These are phyloP conservation scores for Verticillium dahliae DNA, from an alignment of 2,329 filamentous ascomycete genomes.

Conservation along the genomic window DNA sequence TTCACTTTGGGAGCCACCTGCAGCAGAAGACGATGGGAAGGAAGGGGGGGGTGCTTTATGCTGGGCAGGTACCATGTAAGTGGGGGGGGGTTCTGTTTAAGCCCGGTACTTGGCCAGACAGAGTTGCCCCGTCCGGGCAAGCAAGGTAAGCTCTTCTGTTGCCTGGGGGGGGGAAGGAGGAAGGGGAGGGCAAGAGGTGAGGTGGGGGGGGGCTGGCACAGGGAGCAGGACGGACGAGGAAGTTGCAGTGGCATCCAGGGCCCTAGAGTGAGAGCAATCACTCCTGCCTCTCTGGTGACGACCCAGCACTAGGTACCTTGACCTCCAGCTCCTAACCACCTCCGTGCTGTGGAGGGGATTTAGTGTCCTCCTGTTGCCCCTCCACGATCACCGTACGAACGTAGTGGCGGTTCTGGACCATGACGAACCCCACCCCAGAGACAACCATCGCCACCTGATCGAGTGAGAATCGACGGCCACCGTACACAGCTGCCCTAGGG, in stretches of 20 bases:
- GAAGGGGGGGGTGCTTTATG: not conserved
- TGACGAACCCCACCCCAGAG: not conserved
- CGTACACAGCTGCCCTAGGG: not conserved
- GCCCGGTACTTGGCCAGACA: too few relatives aligned
- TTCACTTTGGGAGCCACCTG: not conserved
- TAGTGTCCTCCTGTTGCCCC: not conserved
- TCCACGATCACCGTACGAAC: not conserved
- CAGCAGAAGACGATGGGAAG: not conserved
- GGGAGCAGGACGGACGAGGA: too few relatives aligned
- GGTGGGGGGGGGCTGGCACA: too few relatives aligned
- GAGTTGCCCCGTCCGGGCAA: too few relatives aligned
- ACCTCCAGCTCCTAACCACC: not conserved
- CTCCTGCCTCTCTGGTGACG: not conserved
- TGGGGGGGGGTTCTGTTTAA: too few relatives aligned
- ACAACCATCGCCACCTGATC: not conserved
- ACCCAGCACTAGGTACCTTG: not conserved
- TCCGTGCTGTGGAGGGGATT: not conserved
- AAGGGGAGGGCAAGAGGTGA: not conserved
- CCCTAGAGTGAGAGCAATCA: too few relatives aligned
- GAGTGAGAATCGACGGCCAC: not conserved
- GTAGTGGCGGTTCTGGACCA: not conserved
- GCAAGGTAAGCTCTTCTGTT: too few relatives aligned
- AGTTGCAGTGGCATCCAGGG: too few relatives aligned
- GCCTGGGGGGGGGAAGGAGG: not conserved
- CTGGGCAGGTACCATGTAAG: too few relatives aligned